Conservation (phyloP, 2,329 filamentous ascomycete species). For the Neopestalotiopsis sp. region DNA sequence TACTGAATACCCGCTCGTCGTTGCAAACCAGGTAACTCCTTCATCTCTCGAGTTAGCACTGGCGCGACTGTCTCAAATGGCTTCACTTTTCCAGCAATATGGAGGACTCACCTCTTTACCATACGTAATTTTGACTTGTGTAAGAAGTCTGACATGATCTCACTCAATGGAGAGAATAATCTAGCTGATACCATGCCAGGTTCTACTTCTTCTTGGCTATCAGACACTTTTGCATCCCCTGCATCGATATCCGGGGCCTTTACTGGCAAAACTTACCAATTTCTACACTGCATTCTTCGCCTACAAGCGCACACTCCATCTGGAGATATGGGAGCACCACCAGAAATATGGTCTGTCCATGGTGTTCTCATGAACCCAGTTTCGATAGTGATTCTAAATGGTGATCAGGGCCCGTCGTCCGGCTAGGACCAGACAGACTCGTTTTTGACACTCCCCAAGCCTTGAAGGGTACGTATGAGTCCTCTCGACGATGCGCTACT, state of each 20-base stretch:
- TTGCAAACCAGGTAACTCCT: not conserved
- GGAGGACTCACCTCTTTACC: not conserved
- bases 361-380: not conserved
- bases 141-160: not conserved
- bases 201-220: not conserved
- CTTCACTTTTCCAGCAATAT: not conserved
- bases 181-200: not conserved
- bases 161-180: no score
- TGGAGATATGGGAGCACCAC: not conserved
- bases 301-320: not conserved
- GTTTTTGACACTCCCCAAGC: constrained; percentile 26
- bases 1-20: not conserved
- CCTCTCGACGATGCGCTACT: not conserved
- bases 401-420: constrained; percentile 21
- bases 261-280: constrained; percentile 9
- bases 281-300: not conserved
- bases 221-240: constrained; percentile 7
- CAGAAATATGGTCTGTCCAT: constrained; percentile 13
- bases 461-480: constrained; percentile 6
- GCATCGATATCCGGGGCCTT: constrained; percentile 5
- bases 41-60: not conserved
- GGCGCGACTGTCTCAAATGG: not conserved
- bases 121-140: not conserved
- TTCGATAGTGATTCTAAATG: not conserved
- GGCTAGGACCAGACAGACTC: constrained; percentile 25